Evolutionary conservation across 495 filamentous ascomycete species (phyloP).

Genomic region (Umbilicaria muhlenbergii): DNA sequence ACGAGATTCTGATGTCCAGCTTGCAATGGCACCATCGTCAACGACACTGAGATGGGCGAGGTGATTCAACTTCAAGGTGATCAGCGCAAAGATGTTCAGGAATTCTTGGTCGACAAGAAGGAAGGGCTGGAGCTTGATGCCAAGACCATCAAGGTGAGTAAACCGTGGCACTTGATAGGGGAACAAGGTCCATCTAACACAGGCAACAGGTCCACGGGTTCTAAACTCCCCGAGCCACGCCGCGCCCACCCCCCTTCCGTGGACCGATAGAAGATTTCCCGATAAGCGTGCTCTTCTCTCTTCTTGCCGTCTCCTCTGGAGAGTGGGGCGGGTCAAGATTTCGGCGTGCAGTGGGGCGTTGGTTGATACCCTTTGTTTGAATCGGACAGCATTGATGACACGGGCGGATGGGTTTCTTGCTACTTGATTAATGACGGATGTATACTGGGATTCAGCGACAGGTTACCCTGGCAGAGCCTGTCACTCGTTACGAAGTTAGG

Average conservation of each 20-base stretch:
- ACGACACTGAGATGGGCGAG: slow-evolving; percentile 94
- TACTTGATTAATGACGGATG: not conserved
- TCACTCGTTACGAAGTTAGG: slow-evolving; percentile 5
- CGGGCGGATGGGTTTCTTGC: not conserved
- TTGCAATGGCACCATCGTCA: slow-evolving; percentile 99
- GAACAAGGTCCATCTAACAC: not conserved
- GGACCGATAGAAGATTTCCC: slow-evolving; percentile 16
- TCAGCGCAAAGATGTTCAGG: slow-evolving; percentile 95
- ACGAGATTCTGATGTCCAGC: slow-evolving; percentile 31
- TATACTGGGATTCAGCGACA: too few relatives aligned
- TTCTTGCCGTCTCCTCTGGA: slow-evolving; percentile 8
- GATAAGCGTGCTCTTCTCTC: slow-evolving; percentile 2
- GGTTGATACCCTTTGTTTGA: slow-evolving; percentile 18
- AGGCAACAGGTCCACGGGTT: slow-evolving; percentile 38
- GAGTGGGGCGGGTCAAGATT: slow-evolving; percentile 3
- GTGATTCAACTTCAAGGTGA: slow-evolving; percentile 99
- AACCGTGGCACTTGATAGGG: not conserved
- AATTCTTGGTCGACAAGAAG: slow-evolving; percentile 92
- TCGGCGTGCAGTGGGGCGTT: slow-evolving; percentile 14
- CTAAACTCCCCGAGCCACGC: slow-evolving; percentile 28
- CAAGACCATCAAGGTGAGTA: slow-evolving; percentile 86
- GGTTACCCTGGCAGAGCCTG: not conserved
- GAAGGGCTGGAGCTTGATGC: slow-evolving; percentile 79
- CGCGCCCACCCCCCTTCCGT: slow-evolving; percentile 29
- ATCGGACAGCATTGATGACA: not conserved